Base-by-base conservation (phyloP, 805 yeast genomes). In the Schwanniomyces yamadae region DNA sequence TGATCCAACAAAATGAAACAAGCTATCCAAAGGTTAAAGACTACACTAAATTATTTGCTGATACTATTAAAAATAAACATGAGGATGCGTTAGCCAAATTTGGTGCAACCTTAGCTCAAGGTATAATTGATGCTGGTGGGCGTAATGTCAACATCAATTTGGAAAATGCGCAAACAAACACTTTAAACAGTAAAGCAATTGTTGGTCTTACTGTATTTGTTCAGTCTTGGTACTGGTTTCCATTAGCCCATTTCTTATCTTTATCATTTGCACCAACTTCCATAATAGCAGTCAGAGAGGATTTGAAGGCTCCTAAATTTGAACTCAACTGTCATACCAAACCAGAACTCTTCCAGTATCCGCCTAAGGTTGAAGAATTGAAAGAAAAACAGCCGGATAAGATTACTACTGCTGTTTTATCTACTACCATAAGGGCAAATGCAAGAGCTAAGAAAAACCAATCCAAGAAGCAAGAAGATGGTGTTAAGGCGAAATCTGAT, bases 161-260 rank as follows among this genome's bases (percentile, higher is more conserved):
- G 33, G 97, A 93, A 61, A 87, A 90, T 59, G 54, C 80, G 16
- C 90, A 89, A 48, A 88, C 96, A 26, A 95, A 89, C 42, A 88
- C 95, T 14, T 74, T 93, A 46, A 91, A 93, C 63, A 80, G 83
- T 56, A 84, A 85, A 61, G 93, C 96, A 0, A 82, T 93, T 51
- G 95, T 90, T 39, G 99, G 99, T 25, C 68, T 93, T 48, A 80
- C 93, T 0, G 77, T 93, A 41, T 93, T 93, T 57, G 69, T 84
- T 8, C 99, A 93, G 67, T 86, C 85, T 57, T 93, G 99, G 99
- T 87, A 89, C 64, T 93, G 99, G 99, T 93, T 82, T 79, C 99
- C 99, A 41, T 74, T 90, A 40, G 79, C 97, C 1, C 98, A 93
- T 63, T 93, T 93, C 69, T 68, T 93, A 52, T 82, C 95, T 13